A percentile compares a stretch with the other conserved stretches of the same genome.
phyloP scores from a whole-genome alignment of 495 filamentous ascomycete species.

The Aspergillus diversus region DNA sequence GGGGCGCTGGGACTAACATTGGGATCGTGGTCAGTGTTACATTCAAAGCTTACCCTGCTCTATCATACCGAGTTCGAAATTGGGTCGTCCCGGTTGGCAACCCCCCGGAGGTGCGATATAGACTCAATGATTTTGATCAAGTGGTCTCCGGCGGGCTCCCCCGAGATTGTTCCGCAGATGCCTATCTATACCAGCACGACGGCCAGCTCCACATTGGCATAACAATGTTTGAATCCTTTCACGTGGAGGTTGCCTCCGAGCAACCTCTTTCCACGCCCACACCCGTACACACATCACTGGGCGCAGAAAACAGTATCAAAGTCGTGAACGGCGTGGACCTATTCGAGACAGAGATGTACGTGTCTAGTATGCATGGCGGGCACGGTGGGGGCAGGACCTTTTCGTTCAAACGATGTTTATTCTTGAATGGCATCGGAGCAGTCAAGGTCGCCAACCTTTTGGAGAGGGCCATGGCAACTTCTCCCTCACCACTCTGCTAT shows the following conservation, averaged over 20 bases:
- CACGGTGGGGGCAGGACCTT: conserved; percentile 62
- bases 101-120: conserved; percentile 37
- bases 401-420: conserved; percentile 68
- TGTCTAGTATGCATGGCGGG: conserved; percentile 62
- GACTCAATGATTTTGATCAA: conserved; percentile 48
- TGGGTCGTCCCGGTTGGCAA: conserved; percentile 55
- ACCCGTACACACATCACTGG: conserved; percentile 24
- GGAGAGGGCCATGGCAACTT: conserved; percentile 49
- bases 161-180: conserved; percentile 55
- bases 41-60: conserved; percentile 55
- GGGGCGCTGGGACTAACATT: conserved; percentile 66
- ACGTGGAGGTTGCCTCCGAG: not conserved
- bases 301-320: conserved; percentile 39
- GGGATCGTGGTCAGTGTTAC: conserved; percentile 63
- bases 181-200: conserved; percentile 59
- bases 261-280: conserved; percentile 26
- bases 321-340: conserved; percentile 53
- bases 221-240: conserved; percentile 53
- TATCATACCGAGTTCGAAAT: conserved; percentile 48
- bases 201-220: conserved; percentile 57
- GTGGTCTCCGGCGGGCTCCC: conserved; percentile 46
- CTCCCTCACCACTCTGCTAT: conserved; percentile 61
- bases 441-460: conserved; percentile 41
- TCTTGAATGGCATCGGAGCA: conserved; percentile 57
- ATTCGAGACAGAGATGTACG: conserved; percentile 65